Evolutionary conservation across 2,329 filamentous ascomycete species (phyloP).

Genomic region (Fusarium coffeatum): DNA sequence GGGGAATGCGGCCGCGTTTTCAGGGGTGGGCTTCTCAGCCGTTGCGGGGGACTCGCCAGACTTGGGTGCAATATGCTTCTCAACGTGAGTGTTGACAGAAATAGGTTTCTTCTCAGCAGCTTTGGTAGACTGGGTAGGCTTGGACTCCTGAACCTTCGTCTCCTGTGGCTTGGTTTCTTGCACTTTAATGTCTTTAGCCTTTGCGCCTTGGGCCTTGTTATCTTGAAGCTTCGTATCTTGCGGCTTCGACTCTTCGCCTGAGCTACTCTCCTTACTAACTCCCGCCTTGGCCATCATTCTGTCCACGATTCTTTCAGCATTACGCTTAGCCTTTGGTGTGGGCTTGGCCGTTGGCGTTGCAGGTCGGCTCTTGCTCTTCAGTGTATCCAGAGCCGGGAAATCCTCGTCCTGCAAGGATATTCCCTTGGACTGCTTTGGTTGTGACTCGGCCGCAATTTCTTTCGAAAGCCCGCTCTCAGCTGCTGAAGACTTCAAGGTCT

Average conservation of each 20-base stretch:
- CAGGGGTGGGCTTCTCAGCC: slow-evolving; percentile 50
- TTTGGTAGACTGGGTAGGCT: slow-evolving; percentile 19
- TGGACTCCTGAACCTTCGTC: slow-evolving; percentile 20
- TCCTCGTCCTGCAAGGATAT: slow-evolving; percentile 68
- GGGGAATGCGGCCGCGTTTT: slow-evolving; percentile 59
- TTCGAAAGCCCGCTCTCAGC: slow-evolving; percentile 61
- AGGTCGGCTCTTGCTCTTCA: slow-evolving; percentile 51
- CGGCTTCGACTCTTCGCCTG: slow-evolving; percentile 29
- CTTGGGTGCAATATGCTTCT: slow-evolving; percentile 52
- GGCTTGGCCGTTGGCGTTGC: slow-evolving; percentile 53
- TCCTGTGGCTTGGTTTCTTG: slow-evolving; percentile 21
- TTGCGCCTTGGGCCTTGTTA: slow-evolving; percentile 28
- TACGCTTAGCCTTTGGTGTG: slow-evolving; percentile 50
- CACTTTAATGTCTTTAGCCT: background rate
- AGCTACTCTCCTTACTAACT: slow-evolving; percentile 22
- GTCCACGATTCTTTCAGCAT: slow-evolving; percentile 47
- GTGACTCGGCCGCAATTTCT: slow-evolving; percentile 57
- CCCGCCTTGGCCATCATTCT: slow-evolving; percentile 41
- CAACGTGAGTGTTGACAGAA: slow-evolving; percentile 62
- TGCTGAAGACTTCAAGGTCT: slow-evolving; percentile 59
- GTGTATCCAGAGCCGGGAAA: slow-evolving; percentile 68
- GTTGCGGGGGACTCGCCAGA: slow-evolving; percentile 45
- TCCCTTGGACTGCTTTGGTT: slow-evolving; percentile 35
- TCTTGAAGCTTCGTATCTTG: slow-evolving; percentile 37
- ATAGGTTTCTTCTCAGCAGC: slow-evolving; percentile 49